phyloP scores from a whole-genome alignment of 768 basidiomycete genomes.

The Russula griseocarnosa region DNA sequence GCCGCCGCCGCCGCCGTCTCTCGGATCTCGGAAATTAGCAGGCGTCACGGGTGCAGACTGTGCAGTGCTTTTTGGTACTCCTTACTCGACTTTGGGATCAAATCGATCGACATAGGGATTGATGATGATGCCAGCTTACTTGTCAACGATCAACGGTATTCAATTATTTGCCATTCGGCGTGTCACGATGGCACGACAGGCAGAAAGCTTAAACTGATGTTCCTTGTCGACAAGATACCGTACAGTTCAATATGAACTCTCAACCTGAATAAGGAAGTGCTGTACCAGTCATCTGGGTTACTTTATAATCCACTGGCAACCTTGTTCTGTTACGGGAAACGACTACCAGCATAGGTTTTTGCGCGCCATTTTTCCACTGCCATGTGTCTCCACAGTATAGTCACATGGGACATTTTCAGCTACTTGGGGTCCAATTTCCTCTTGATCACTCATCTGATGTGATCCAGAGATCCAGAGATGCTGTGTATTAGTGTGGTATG shows the following conservation, averaged over 20 bases:
- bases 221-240: neutral
- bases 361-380: neutral
- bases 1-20: neutral
- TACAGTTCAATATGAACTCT: neutral
- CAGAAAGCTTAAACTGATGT: neutral
- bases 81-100: neutral
- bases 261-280: neutral
- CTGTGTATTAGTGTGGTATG: too few relatives aligned
- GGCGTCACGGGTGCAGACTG: neutral
- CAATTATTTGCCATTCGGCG: neutral
- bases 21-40: neutral
- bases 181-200: neutral
- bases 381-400: neutral
- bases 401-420: too few relatives aligned
- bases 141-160: neutral
- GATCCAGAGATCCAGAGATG: too few relatives aligned
- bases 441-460: too few relatives aligned
- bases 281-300: neutral
- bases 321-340: neutral
- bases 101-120: neutral
- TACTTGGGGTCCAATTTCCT: too few relatives aligned
- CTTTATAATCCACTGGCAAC: neutral
- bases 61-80: neutral
- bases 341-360: neutral
- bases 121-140: neutral